Evolutionary conservation across 768 basidiomycete genomes (phyloP).

Genomic region (Candolleomyces aberdarensis): DNA sequence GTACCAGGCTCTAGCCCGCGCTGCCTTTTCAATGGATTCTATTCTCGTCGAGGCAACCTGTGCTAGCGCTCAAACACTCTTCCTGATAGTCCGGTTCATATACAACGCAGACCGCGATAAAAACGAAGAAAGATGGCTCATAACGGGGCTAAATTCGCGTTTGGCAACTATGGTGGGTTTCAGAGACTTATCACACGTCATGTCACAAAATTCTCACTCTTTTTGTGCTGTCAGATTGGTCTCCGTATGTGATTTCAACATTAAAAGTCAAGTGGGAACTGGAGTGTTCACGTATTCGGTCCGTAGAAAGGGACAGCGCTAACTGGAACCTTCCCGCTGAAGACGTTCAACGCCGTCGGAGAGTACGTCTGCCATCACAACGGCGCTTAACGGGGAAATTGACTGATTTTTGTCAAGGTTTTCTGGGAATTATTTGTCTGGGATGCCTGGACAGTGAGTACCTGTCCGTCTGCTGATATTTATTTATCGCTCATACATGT

Average conservation of each 20-base stretch:
- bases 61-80: constrained; percentile 46
- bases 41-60: constrained; percentile 42
- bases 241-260: too few species aligned
- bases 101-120: constrained; percentile 39
- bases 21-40: constrained; percentile 44
- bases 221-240: neutral
- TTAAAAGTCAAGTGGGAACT: too few species aligned
- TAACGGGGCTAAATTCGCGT: constrained; percentile 41
- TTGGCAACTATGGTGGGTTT: constrained; percentile 43
- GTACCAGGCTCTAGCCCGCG: constrained; percentile 47
- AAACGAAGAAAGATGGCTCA: constrained; percentile 46
- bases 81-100: constrained; percentile 39
- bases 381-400: too few species aligned
- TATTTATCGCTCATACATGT: neutral
- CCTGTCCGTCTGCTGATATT: neutral
- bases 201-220: neutral
- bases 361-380: constrained; percentile 18
- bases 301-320: constrained; percentile 47
- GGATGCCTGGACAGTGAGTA: constrained; percentile 47
- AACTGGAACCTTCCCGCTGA: constrained; percentile 42
- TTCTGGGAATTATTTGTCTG: constrained; percentile 55
- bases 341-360: constrained; percentile 45
- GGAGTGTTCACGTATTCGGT: neutral
- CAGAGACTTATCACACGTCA: neutral
- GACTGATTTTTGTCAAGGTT: constrained; percentile 21